Evolutionary conservation across 73 alveolate genomes (phyloP), one percentile per base, ranked within the genome.

Genomic region (Symbiodinium natans): DNA sequence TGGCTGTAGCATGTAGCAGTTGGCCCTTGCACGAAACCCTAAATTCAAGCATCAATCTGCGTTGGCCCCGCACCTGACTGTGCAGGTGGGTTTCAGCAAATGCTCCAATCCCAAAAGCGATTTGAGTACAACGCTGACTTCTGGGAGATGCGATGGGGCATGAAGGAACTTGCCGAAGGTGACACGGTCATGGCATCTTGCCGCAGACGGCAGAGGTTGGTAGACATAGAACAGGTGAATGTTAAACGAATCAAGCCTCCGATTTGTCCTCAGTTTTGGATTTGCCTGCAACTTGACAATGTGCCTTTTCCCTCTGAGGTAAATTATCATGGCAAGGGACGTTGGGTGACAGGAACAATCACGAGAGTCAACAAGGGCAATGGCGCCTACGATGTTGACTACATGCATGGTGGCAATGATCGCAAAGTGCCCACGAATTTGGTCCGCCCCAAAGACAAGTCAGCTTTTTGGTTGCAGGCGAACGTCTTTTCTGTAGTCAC

Each of bases 121-220:
- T 92, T 92, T 52, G 98, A 92, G 43, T 92, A 63, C 92, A 80
- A 92, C 38, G 92, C 98, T 11, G 92, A 80, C n/a, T 92, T 77
- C 92, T 92, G 98, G 98, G 92, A 92, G 40, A 77, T 74, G 92
- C 98, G 98, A 40, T 92, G 98, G 98, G 98, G 98, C 84, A 92
- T 92, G 98, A 74, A 80, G 74, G 92, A 92, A 46, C 56, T 92
- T 34, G 48, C 82, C 29, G 92, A 92, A 48, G 98, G 92, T 34
- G 98, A 92, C 84, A 74, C 90, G 11, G 98, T 92, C 68, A 92
- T 92, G 98, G 98, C 29, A 8, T 40, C 90, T 48, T 46, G 21
- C 33, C 80, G n/a, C n/a, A n/a, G n/a, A n/a, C 21, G 59, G 59
- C 13, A 46, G 6, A 46, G 13, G 6, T 6, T 46, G 13, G 59